A percentile compares a stretch with the other conserved stretches of the same genome.
phyloP scores from a whole-genome alignment of 179 eudicot genomes.

The Pouteria campechiana region DNA sequence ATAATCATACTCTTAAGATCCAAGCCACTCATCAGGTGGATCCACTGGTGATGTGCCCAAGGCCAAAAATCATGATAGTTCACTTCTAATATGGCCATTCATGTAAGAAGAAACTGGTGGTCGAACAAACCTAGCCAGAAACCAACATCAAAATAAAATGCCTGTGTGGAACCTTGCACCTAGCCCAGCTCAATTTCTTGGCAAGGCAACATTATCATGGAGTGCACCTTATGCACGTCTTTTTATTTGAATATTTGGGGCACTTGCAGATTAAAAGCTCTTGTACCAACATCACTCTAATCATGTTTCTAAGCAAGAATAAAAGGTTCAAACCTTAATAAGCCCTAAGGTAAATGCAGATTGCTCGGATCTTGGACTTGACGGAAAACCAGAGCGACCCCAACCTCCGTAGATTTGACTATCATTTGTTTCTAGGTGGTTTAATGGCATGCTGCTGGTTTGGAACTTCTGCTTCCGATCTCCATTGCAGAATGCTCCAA shows the following conservation, averaged over 20 bases:
- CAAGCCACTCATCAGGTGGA: too few relatives aligned
- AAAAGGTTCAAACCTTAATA: constrained; percentile 44
- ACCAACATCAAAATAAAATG: background rate
- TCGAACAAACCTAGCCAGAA: too few relatives aligned
- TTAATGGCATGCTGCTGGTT: constrained; percentile 19
- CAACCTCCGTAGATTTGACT: constrained; percentile 24
- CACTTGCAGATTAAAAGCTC: background rate
- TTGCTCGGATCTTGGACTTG: constrained; percentile 20
- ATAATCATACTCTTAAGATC: too few relatives aligned
- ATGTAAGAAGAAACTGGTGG: too few relatives aligned
- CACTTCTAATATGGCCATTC: background rate
- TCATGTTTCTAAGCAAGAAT: background rate
- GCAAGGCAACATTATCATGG: too few relatives aligned
- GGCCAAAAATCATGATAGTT: background rate
- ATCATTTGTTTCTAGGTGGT: constrained; percentile 31
- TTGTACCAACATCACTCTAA: background rate
- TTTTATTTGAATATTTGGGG: background rate
- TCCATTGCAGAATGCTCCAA: constrained; percentile 71
- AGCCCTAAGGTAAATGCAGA: constrained; percentile 37
- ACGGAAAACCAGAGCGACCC: constrained; percentile 15
- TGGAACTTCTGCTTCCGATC: constrained; percentile 24
- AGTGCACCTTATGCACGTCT: too few relatives aligned
- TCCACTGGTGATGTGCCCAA: too few relatives aligned
- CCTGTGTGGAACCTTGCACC: background rate
- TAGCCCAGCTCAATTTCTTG: too few relatives aligned